Evolutionary conservation across 2,329 filamentous ascomycete species (phyloP), one percentile per base, ranked within the genome.

Genomic region (Pseudogymnoascus sp.): DNA sequence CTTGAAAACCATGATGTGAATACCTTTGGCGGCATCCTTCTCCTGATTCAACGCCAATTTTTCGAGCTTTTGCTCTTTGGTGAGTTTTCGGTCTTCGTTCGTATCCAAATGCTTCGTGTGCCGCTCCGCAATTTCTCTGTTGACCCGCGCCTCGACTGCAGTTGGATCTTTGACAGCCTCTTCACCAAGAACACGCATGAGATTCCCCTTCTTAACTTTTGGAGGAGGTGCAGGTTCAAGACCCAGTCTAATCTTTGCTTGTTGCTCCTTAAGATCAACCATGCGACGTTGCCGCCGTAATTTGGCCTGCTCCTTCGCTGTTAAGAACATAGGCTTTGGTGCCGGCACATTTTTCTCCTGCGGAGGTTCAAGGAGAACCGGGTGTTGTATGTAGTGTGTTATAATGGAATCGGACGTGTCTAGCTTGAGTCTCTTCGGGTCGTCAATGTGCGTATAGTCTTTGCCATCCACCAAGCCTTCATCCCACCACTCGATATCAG

Each of bases 401-500:
- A 99, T 86, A 70, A 97, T 93, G 61, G 87, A 89, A 73, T 97
- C 92, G n/a, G 87, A 78, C 0, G 85, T 85, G 40, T 86, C 82
- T 66, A 96, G 84, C 74, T 93, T 95, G 65, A 95, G 78, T 46
- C 84, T 86, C 14, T 78, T 76, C 0, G 83, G 78, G 64, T 88
- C 78, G 25, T 88, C 84, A 64, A 95, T 84, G 65, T 82, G 81
- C 64, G 88, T 83, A 76, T 97, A 97, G 63, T 83, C 88, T 43
- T 84, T 83, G 43, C 88, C 90, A 61, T 89, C 83, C 14, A 96
- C 82, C 16, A 97, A 78, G 2, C 88, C 91, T 77, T 97, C 93
- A 70, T 99, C 95, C 91, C 93, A 97, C 95, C 95, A 99, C 75
- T 99, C 95, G 43, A 97, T 83, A 6, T 88, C 88, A 3, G 95